Evolutionary conservation across 2,329 filamentous ascomycete genomes (phyloP).

Genomic region (Cladosporium austrohemisphaericum): DNA sequence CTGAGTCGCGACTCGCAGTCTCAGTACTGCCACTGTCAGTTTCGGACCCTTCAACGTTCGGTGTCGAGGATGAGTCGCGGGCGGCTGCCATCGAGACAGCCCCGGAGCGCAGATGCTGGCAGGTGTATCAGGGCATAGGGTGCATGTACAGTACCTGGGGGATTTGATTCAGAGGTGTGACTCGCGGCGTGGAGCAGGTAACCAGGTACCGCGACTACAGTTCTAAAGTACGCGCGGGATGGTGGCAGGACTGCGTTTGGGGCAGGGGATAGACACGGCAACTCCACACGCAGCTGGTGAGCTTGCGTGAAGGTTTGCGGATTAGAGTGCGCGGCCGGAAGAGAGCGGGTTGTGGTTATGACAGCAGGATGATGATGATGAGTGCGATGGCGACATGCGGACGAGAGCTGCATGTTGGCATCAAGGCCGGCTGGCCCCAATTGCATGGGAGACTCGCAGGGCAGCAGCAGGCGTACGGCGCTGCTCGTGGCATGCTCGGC

Average conservation of each 20-base stretch:
- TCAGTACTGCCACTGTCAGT: not conserved
- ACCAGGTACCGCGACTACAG: conserved; percentile 5
- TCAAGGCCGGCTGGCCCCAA: too few relatives aligned
- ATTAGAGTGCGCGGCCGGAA: conserved; percentile 1
- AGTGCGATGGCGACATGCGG: not conserved
- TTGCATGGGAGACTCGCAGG: not conserved
- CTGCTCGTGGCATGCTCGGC: not conserved
- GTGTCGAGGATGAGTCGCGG: not conserved
- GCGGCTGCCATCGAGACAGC: not conserved
- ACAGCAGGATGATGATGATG: not conserved
- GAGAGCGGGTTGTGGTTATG: not conserved
- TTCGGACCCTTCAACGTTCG: conserved; percentile 3
- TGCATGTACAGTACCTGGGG: conserved; percentile 1
- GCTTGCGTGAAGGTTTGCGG: not conserved
- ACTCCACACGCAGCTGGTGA: not conserved
- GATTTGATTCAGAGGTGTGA: conserved; percentile 3
- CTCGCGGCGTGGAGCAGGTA: conserved; percentile 5
- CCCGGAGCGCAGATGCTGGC: not conserved
- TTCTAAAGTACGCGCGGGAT: too few relatives aligned
- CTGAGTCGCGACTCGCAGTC: conserved; percentile 5
- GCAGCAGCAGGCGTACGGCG: not conserved
- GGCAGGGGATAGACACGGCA: not conserved
- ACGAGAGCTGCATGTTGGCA: too few relatives aligned
- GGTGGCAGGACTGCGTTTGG: too few relatives aligned
- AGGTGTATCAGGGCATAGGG: not conserved